Base-by-base conservation (phyloP, 139 green algal species). In the Auxenochlorella pyrenoidosa region DNA sequence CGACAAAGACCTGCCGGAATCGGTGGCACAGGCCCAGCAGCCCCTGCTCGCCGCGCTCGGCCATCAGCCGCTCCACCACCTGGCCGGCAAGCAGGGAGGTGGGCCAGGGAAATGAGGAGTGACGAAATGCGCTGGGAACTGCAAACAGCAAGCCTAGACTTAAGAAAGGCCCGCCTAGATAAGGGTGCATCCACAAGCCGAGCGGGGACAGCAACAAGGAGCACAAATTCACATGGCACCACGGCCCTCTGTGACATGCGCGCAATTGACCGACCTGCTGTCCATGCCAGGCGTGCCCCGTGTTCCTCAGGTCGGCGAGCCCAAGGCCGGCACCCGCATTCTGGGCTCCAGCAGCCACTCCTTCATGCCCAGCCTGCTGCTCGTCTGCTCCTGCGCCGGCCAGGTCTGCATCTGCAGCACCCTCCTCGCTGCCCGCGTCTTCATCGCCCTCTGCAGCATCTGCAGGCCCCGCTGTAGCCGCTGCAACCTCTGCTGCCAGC, bases 261-360 rank as follows among this genome's bases (percentile, higher is more conserved):
- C 16, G 54, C 16, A 2, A 63, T 40, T 0, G 72, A 16, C 44
- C 75, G 43, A 81, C 75, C 75, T 93, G 79, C 82, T 93, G 75
- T 1, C 94, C 94, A 79, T 96, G 94, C 94, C 94, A 96, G 26
- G 63, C 24, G 75, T 97, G 94, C 10, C 94, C 94, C 19, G 60
- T 66, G 51, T 72, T 73, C 12, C 60, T 18, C 63, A 63, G 80
- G 40, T 76, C 40, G 0, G 26, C 38, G 0, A 60, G 41, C 32
- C n/a, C 47, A 0, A 44, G 26, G 30, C 32, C n/a, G 1, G n/a
- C 21, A 3, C 5, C 16, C 16, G 54, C 72, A 36, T 4, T 34
- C 72, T 79, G 72, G 40, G 32, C 16, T 5, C 44, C 47, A 12
- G 28, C 66, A 65, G 65, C 75, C 59, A 36, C 44, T 40, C 6